phyloP scores from a whole-genome alignment of 2,329 filamentous ascomycete species.

The Hypoxylon sp. region DNA sequence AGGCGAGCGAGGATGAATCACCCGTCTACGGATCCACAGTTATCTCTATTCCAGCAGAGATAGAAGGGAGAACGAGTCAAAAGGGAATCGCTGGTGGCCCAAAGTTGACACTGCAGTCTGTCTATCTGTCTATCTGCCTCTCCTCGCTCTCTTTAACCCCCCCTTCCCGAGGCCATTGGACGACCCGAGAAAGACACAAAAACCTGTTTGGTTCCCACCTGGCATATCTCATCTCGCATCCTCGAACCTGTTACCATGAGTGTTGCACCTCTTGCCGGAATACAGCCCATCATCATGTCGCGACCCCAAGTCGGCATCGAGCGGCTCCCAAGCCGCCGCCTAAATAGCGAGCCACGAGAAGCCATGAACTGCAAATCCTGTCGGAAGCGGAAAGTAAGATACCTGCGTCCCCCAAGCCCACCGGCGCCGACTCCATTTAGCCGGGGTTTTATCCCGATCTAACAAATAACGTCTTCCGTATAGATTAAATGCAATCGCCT shows the following conservation, averaged over 20 bases:
- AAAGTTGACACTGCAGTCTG: conserved; percentile 1
- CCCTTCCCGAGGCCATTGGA: conserved; percentile 1
- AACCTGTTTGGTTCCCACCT: conserved; percentile 11
- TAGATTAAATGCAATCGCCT: conserved; percentile 93
- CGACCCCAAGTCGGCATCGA: conserved; percentile 84
- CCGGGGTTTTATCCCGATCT: conserved; percentile 26
- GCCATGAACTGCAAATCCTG: conserved; percentile 97
- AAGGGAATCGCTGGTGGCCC: conserved; percentile 12
- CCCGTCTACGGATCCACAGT: conserved; percentile 8
- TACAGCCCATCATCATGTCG: conserved; percentile 66
- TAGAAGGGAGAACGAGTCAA: conserved; percentile 14
- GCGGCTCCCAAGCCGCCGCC: conserved; percentile 73
- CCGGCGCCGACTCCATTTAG: conserved; percentile 4
- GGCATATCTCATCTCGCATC: conserved; percentile 51
- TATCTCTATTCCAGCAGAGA: conserved; percentile 24
- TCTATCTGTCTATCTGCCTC: neutral
- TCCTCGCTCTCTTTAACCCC: neutral
- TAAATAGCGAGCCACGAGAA: conserved; percentile 76
- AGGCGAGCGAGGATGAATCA: conserved; percentile 22
- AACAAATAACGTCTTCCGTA: conserved; percentile 30
- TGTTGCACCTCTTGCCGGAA: conserved; percentile 52
- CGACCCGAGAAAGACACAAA: conserved; percentile 2
- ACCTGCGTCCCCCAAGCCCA: conserved; percentile 16
- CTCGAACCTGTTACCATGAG: conserved; percentile 52
- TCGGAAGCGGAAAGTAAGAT: conserved; percentile 83